A percentile compares a stretch with the other conserved stretches of the same genome.
Conservation (phyloP, 2,329 filamentous ascomycete species). For the Sodiomyces alkalinus region DNA sequence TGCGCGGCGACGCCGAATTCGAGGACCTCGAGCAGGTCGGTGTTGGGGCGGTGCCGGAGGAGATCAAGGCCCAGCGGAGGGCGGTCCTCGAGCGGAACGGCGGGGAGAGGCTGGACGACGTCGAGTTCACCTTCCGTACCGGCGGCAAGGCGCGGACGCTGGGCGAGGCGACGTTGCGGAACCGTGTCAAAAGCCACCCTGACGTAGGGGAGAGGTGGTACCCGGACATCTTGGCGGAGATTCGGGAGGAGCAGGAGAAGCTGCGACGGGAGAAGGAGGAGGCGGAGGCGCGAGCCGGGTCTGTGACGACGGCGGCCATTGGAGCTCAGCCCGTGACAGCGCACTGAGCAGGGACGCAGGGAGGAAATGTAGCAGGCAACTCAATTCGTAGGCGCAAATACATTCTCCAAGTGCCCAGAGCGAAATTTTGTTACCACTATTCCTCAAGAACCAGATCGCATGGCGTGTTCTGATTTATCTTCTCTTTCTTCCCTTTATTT, state of each 20-base stretch:
- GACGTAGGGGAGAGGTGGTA: slow-evolving; percentile 78
- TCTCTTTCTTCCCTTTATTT: too few species aligned
- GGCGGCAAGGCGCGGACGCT: slow-evolving; percentile 52
- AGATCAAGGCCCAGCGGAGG: slow-evolving; percentile 45
- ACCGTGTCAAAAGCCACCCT: slow-evolving; percentile 72
- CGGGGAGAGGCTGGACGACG: slow-evolving; percentile 50
- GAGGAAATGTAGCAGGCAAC: slow-evolving; percentile 3
- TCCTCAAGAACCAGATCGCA: too few species aligned
- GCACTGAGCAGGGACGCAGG: slow-evolving; percentile 13
- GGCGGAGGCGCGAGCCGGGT: slow-evolving; percentile 5
- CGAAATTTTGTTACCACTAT: too few species aligned
- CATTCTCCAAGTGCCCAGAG: too few species aligned
- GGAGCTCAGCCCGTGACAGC: slow-evolving; percentile 14
- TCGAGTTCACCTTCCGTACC: slow-evolving; percentile 73
- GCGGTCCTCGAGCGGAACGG: slow-evolving; percentile 40
- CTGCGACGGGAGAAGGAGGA: slow-evolving; percentile 17
- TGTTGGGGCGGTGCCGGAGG: slow-evolving; percentile 43
- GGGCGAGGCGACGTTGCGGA: slow-evolving; percentile 73
- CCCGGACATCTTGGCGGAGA: slow-evolving; percentile 43
- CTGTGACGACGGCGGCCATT: slow-evolving; percentile 9
- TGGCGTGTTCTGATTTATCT: too few species aligned
- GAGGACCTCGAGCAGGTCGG: slow-evolving; percentile 53
- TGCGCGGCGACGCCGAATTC: slow-evolving; percentile 64
- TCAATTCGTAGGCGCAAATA: too few species aligned
- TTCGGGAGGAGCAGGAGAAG: slow-evolving; percentile 41